These are phyloP conservation scores for Pleurotus giganteus DNA, from an alignment of 768 basidiomycete species.

Conservation along the genomic window DNA sequence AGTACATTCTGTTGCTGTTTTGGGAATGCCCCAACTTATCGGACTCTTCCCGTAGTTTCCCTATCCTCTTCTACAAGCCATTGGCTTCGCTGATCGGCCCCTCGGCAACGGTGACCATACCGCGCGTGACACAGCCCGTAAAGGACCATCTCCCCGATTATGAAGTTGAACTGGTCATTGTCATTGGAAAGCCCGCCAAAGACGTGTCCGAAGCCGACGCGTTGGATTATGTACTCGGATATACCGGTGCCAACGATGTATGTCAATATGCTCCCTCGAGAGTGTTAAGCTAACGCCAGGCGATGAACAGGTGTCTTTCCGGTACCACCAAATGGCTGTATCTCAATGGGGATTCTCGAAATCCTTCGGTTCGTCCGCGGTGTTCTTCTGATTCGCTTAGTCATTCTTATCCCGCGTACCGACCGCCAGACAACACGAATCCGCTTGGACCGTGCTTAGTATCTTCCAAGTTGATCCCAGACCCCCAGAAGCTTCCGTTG, in stretches of 20 bases:
- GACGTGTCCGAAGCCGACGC: slow-evolving; percentile 80
- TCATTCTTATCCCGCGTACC: background rate
- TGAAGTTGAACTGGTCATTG: slow-evolving; percentile 77
- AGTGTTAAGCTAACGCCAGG: background rate
- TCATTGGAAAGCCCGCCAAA: slow-evolving; percentile 81
- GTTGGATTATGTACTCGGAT: slow-evolving; percentile 82
- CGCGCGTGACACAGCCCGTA: slow-evolving; percentile 66
- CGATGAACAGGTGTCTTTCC: slow-evolving; percentile 64
- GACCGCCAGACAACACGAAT: slow-evolving; percentile 53
- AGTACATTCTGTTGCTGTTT: slow-evolving; percentile 19
- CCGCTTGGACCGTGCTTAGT: slow-evolving; percentile 85
- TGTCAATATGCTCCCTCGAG: background rate
- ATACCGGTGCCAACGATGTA: slow-evolving; percentile 80
- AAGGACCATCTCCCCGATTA: slow-evolving; percentile 76
- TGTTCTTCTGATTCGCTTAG: background rate
- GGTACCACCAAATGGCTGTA: slow-evolving; percentile 75
- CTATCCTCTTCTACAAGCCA: slow-evolving; percentile 81
- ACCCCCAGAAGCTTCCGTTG: slow-evolving; percentile 65
- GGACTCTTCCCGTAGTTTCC: slow-evolving; percentile 41
- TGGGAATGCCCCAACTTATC: background rate
- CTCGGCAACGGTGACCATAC: slow-evolving; percentile 61
- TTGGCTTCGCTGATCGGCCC: slow-evolving; percentile 69
- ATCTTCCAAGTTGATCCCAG: slow-evolving; percentile 55
- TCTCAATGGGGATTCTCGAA: slow-evolving; percentile 91
- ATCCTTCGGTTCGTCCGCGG: slow-evolving; percentile 59